Evolutionary conservation across 257 asterid species (phyloP).

Genomic region (Capsicum pubescens): DNA sequence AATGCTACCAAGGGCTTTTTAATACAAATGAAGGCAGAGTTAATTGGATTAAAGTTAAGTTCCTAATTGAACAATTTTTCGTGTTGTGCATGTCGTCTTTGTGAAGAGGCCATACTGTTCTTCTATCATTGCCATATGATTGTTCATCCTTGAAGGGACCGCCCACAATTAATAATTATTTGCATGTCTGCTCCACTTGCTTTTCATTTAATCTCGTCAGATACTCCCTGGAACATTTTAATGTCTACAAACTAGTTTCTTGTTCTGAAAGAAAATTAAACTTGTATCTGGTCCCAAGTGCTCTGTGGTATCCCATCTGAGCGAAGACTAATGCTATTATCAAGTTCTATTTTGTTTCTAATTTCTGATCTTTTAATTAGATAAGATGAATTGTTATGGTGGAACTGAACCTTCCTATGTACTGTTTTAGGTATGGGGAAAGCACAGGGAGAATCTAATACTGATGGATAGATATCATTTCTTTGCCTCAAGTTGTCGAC

Average conservation of each 20-base stretch:
- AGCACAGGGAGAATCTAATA: conserved; percentile 84
- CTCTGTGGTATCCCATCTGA: background rate
- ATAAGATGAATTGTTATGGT: background rate
- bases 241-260: background rate
- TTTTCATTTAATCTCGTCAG: background rate
- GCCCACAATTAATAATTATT: background rate
- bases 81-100: background rate
- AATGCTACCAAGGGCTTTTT: background rate
- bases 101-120: background rate
- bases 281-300: background rate
- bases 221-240: background rate
- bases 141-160: background rate
- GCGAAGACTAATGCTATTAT: background rate
- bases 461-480: conserved; percentile 88
- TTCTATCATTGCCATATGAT: background rate
- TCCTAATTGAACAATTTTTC: background rate
- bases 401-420: background rate
- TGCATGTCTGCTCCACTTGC: conserved; percentile 3
- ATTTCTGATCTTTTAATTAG: background rate
- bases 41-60: background rate
- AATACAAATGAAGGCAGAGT: background rate
- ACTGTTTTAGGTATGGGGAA: conserved; percentile 71
- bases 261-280: background rate
- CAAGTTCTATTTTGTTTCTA: background rate
- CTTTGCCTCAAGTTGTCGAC: conserved; percentile 86